phyloP scores from a whole-genome alignment of 768 basidiomycete species.

The Podaxis carcinomalis region DNA sequence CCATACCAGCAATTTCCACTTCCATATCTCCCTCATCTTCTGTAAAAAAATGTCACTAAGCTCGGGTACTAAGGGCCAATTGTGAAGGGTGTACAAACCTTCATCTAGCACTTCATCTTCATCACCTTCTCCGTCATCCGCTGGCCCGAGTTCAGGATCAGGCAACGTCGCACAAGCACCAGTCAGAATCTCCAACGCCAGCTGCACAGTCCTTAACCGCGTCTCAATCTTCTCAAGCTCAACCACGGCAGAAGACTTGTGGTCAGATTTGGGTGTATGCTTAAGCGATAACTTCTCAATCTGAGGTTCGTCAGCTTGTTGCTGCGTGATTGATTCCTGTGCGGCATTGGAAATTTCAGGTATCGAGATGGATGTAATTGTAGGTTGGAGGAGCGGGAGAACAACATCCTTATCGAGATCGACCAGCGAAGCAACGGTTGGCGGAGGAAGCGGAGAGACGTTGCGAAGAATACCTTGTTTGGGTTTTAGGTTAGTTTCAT shows the following conservation, averaged over 20 bases:
- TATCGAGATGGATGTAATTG: constrained; percentile 58
- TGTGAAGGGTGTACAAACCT: constrained; percentile 13
- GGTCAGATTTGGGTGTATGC: constrained; percentile 69
- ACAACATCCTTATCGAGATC: constrained; percentile 72
- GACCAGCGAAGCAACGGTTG: constrained; percentile 52
- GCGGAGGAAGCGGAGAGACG: constrained; percentile 70
- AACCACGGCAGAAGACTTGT: constrained; percentile 62
- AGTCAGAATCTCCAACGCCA: constrained; percentile 86
- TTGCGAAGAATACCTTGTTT: constrained; percentile 69
- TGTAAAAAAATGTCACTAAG: constrained; percentile 1
- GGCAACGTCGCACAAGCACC: constrained; percentile 85
- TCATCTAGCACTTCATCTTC: constrained; percentile 30
- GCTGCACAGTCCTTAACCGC: constrained; percentile 66
- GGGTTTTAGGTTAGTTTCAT: neutral
- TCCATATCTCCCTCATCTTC: constrained; percentile 29
- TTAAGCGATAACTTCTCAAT: constrained; percentile 59
- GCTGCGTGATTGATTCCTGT: constrained; percentile 45
- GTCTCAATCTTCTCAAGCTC: constrained; percentile 73
- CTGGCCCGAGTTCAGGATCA: constrained; percentile 52
- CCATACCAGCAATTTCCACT: constrained; percentile 41
- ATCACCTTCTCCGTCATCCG: constrained; percentile 34
- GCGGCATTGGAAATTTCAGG: constrained; percentile 43
- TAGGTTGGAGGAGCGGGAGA: constrained; percentile 65
- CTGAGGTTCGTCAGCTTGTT: constrained; percentile 46
- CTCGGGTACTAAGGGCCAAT: neutral